Evolutionary conservation across 345 rosid species (phyloP), one percentile per base, ranked within the genome.

Genomic region (Physaria fendleri): DNA sequence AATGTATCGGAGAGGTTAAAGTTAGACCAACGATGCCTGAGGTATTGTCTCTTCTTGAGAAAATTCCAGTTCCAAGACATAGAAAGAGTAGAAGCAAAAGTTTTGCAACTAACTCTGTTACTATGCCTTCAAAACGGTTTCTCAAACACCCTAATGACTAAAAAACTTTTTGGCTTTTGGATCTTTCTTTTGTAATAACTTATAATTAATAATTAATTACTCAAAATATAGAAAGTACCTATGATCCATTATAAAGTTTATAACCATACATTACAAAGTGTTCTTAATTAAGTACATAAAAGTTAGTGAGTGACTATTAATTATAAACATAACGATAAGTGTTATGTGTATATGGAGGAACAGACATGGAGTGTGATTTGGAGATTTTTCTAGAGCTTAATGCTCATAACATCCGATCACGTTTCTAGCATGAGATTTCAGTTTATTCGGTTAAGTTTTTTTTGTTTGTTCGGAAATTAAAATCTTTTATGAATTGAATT

Each of bases 1-100:
- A 81, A 33, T 90, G 95, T 70, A 76, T 90, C 17, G 40, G 70
- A 2, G 95, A 87, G 62, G 82, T 84, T 22, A 87, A 69, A 69
- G 69, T 62, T 47, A 66, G 95, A 67, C 95, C 97, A 18, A 23
- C 42, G 4, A 90, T 90, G 97, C 18, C 28, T 9, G 79, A 80
- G 40, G 84, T 77, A 32, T 57, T 85, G 23, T 58, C 76, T 17
- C 55, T 78, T 4, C 71, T 90, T 34, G 91, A 90, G 44, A 65
- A 71, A 58, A 57, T 65, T 22, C 60, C 67, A 17, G 5, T 5
- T 37, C 17, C 62, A 46, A 52, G 73, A 41, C 39, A 68, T 51
- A 55, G 71, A 38, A 70, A 56, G 42, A 56, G 60, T 42, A 63
- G 65, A 70, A 63, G 69, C 64, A 70, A 9, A 30, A 3, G 59